Percentiles rank a stretch among this genome's conserved stretches.
These are phyloP conservation scores for Magnusiomyces paraingens DNA, from an alignment of 1,139 yeast species.

Conservation along the genomic window DNA sequence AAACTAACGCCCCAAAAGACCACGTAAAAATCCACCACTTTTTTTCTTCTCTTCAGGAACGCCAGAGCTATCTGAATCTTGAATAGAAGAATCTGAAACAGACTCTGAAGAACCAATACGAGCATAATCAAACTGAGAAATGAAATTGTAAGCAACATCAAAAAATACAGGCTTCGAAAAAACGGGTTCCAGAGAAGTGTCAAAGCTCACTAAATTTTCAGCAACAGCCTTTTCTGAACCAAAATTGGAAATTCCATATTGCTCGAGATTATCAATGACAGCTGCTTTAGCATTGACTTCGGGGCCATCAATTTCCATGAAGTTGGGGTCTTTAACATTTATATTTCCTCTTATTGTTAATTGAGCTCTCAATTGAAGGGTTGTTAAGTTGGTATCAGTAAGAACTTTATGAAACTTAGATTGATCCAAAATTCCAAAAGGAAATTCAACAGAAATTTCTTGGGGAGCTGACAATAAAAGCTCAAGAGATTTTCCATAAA, in stretches of 20 bases:
- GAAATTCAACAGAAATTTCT: conserved; percentile 25
- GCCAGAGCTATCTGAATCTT: neutral
- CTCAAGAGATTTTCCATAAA: conserved; percentile 39
- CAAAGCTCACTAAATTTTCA: conserved; percentile 44
- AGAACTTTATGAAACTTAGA: neutral
- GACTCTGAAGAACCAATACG: neutral
- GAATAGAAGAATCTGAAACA: neutral
- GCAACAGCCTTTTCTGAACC: conserved; percentile 36
- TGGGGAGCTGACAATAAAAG: conserved; percentile 18
- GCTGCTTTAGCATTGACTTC: conserved; percentile 18
- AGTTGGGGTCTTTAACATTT: neutral
- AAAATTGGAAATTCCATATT: conserved; percentile 30
- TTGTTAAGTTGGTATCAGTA: neutral
- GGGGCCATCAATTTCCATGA: neutral
- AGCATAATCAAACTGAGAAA: conserved; percentile 34
- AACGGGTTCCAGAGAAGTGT: conserved; percentile 47
- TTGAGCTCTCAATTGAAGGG: conserved; percentile 11
- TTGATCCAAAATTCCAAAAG: conserved; percentile 28
- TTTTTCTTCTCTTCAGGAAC: conserved; percentile 1
- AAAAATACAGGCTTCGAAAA: conserved; percentile 82
- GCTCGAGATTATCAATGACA: conserved; percentile 47
- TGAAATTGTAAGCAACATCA: conserved; percentile 81
- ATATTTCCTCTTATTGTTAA: conserved; percentile 2
- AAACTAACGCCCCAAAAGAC: neutral
- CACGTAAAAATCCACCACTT: neutral